Conservation (phyloP, 2,329 filamentous ascomycete species). For the Fusarium goolgardi region DNA sequence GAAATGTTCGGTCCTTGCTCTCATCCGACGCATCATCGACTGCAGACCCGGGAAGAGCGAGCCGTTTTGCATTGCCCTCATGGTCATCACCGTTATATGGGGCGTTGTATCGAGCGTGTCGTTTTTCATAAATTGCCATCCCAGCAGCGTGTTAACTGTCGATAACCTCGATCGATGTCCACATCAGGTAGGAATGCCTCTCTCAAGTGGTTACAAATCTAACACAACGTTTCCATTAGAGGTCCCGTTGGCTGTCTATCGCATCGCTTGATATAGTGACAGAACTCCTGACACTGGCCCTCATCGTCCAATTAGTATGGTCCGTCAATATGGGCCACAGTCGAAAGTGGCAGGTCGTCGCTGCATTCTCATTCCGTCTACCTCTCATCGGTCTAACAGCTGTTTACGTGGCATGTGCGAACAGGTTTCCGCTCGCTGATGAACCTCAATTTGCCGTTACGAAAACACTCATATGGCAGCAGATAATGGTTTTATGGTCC, state of each 20-base stretch:
- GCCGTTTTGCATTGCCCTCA: constrained; percentile 21
- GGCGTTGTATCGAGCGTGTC: constrained; percentile 16
- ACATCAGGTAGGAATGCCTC: too few species aligned
- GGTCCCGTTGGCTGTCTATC: constrained; percentile 24
- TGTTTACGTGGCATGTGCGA: constrained; percentile 23
- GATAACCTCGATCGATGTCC: constrained; percentile 26
- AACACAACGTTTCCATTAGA: neutral
- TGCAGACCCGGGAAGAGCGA: constrained; percentile 33
- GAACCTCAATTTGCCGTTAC: constrained; percentile 39
- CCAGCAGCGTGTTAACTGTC: constrained; percentile 7
- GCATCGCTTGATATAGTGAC: constrained; percentile 25
- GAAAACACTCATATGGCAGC: constrained; percentile 30
- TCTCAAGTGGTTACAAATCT: too few species aligned
- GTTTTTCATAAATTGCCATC: constrained; percentile 26
- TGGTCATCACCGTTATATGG: constrained; percentile 24
- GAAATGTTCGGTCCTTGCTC: constrained; percentile 39
- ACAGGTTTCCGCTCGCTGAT: constrained; percentile 3
- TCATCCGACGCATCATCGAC: constrained; percentile 37
- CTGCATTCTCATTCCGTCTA: constrained; percentile 39
- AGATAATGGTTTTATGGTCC: constrained; percentile 38
- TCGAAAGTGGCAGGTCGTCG: constrained; percentile 32
- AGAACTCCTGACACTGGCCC: constrained; percentile 26
- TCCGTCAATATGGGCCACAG: constrained; percentile 31
- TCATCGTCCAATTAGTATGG: constrained; percentile 31
- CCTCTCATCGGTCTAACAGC: constrained; percentile 37